Conservation (phyloP, 2,329 filamentous ascomycete species). For the Pseudocercospora macadamiae region DNA sequence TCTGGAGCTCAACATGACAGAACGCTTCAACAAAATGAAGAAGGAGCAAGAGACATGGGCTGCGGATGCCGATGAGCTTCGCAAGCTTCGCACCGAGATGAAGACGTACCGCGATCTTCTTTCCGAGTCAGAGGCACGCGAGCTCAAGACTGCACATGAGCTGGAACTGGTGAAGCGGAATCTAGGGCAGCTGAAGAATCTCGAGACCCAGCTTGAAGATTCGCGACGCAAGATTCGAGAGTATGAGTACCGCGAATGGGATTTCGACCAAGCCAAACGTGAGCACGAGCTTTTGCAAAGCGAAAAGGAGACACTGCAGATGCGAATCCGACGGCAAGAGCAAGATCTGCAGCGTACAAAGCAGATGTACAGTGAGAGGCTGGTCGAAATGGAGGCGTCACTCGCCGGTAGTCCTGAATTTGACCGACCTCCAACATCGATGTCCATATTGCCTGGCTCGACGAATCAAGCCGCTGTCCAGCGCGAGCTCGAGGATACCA, state of each 20-base stretch:
- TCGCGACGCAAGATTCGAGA: conserved; percentile 65
- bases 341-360: conserved; percentile 53
- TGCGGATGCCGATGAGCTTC: conserved; percentile 65
- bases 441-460: conserved; percentile 2
- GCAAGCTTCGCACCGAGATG: conserved; percentile 57
- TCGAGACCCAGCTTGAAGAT: conserved; percentile 62
- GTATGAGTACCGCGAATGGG: conserved; percentile 65
- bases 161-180: conserved; percentile 65
- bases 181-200: conserved; percentile 61
- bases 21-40: conserved; percentile 36
- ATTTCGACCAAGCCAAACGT: conserved; percentile 60
- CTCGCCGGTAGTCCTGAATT: conserved; percentile 16
- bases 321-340: conserved; percentile 60
- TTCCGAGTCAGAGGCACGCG: conserved; percentile 69
- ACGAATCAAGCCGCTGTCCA: conserved; percentile 11
- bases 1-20: conserved; percentile 59
- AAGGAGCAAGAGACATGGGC: conserved; percentile 40
- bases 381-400: conserved; percentile 50
- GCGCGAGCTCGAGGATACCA: conserved; percentile 49
- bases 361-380: conserved; percentile 52
- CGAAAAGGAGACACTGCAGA: conserved; percentile 60
- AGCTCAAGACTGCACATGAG: conserved; percentile 65
- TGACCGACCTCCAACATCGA: conserved; percentile 14
- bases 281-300: conserved; percentile 62
- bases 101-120: conserved; percentile 65